Conservation (phyloP, 495 filamentous ascomycete genomes). For the Neurospora africana region DNA sequence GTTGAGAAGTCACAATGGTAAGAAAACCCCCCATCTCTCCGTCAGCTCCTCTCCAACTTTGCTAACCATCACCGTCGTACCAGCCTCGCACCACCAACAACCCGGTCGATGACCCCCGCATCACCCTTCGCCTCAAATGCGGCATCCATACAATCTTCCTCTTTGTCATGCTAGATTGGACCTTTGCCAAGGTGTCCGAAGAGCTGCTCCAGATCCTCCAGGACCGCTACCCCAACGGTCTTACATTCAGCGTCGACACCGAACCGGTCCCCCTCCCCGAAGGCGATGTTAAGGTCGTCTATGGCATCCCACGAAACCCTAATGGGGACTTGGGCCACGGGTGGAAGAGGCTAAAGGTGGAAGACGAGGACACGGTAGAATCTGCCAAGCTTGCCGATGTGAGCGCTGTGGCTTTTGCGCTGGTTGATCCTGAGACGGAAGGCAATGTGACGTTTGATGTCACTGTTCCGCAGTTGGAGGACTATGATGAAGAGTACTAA, state of each 20-base stretch:
- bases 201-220: conserved; percentile 48
- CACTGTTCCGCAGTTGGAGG: conserved; percentile 47
- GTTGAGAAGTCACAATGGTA: background rate
- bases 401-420: conserved; percentile 59
- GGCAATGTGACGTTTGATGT: conserved; percentile 56
- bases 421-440: conserved; percentile 36
- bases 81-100: conserved; percentile 5
- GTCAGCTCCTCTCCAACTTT: background rate
- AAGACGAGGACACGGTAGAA: conserved; percentile 26
- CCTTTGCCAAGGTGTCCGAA: conserved; percentile 50
- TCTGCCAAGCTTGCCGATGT: conserved; percentile 42
- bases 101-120: conserved; percentile 27
- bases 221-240: conserved; percentile 40
- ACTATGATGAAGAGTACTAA: conserved; percentile 11
- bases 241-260: conserved; percentile 10
- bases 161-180: conserved; percentile 48
- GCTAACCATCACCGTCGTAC: background rate
- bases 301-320: conserved; percentile 24
- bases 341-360: conserved; percentile 29
- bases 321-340: conserved; percentile 21
- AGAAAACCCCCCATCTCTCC: background rate
- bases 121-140: conserved; percentile 70
- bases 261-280: conserved; percentile 25
- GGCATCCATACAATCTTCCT: conserved; percentile 69
- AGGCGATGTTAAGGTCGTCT: conserved; percentile 29